Percentiles rank a stretch among this genome's conserved stretches.
These are phyloP conservation scores for Stipa capillata DNA, from an alignment of 176 grass and related monocot species.

Conservation along the genomic window DNA sequence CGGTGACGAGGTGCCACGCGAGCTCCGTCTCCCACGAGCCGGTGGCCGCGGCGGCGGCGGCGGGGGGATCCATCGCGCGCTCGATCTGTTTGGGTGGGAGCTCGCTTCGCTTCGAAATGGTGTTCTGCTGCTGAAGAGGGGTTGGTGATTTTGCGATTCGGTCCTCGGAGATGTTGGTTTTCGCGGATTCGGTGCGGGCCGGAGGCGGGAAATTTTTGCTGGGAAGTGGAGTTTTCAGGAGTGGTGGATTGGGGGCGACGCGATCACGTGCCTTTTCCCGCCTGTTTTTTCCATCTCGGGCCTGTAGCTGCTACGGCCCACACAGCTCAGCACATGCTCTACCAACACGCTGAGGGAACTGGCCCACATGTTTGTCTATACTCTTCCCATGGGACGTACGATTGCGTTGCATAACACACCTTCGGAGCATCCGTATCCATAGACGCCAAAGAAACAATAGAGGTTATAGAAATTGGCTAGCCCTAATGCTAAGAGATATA, in stretches of 20 bases:
- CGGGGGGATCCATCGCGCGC: slow-evolving; percentile 26
- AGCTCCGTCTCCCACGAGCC: slow-evolving; percentile 26
- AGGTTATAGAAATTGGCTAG: too few species aligned
- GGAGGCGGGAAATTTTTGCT: slow-evolving; percentile 53
- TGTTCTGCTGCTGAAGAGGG: not conserved
- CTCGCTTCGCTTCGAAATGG: not conserved
- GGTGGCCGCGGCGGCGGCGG: not conserved
- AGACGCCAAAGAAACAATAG: too few species aligned
- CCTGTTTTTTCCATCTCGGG: not conserved
- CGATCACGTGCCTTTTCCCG: slow-evolving; percentile 49
- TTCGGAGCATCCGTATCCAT: too few species aligned
- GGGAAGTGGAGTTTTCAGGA: not conserved
- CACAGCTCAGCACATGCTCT: not conserved
- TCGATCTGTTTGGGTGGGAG: slow-evolving; percentile 15
- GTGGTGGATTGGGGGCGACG: not conserved
- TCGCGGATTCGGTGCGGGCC: not conserved
- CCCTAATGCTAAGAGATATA: too few species aligned
- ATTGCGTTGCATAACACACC: too few species aligned
- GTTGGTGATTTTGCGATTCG: not conserved
- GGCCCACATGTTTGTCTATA: not conserved
- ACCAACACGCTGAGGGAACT: not conserved
- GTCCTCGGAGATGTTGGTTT: not conserved
- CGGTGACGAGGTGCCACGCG: slow-evolving; percentile 78
- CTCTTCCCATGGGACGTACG: too few species aligned
- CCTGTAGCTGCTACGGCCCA: slow-evolving; percentile 2